A percentile compares a stretch with the other conserved stretches of the same genome.
Evolutionary conservation across 1,284 basidiomycete genomes (phyloP).

Genomic region (Abortiporus biennis): DNA sequence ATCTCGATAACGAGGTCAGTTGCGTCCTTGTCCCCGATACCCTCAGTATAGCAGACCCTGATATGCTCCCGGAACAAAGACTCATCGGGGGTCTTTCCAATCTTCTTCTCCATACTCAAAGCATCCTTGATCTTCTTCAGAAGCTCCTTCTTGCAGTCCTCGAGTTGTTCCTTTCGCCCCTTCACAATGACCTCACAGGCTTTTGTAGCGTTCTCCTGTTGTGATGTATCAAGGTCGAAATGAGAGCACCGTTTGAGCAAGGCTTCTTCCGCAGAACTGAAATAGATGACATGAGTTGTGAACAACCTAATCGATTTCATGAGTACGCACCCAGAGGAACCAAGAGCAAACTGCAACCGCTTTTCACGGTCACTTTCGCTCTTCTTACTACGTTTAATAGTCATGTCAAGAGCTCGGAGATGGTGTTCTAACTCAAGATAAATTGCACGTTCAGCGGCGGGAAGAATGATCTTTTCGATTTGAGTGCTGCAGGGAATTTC

Average conservation of each 20-base stretch:
- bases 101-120: slow-evolving; percentile 59
- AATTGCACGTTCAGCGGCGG: slow-evolving; percentile 91
- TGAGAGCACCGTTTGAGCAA: slow-evolving; percentile 91
- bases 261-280: slow-evolving; percentile 74
- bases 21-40: slow-evolving; percentile 73
- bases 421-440: slow-evolving; percentile 96
- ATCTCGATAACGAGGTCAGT: slow-evolving; percentile 53
- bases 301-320: neutral
- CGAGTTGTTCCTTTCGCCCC: slow-evolving; percentile 75
- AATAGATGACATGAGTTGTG: neutral
- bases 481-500: slow-evolving; percentile 82
- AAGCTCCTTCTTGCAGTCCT: slow-evolving; percentile 76
- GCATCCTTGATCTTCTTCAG: slow-evolving; percentile 60
- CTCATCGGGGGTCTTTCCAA: slow-evolving; percentile 59
- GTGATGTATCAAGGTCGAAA: slow-evolving; percentile 78
- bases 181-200: slow-evolving; percentile 89
- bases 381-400: slow-evolving; percentile 79
- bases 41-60: slow-evolving; percentile 59
- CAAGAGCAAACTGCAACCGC: slow-evolving; percentile 80
- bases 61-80: slow-evolving; percentile 77
- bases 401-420: slow-evolving; percentile 84
- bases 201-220: slow-evolving; percentile 77
- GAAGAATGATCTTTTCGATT: slow-evolving; percentile 66
- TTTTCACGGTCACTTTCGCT: slow-evolving; percentile 89
- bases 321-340: slow-evolving; percentile 73